Base-by-base conservation (phyloP, 2,329 filamentous ascomycete genomes). In the Monosporascus sp. region DNA sequence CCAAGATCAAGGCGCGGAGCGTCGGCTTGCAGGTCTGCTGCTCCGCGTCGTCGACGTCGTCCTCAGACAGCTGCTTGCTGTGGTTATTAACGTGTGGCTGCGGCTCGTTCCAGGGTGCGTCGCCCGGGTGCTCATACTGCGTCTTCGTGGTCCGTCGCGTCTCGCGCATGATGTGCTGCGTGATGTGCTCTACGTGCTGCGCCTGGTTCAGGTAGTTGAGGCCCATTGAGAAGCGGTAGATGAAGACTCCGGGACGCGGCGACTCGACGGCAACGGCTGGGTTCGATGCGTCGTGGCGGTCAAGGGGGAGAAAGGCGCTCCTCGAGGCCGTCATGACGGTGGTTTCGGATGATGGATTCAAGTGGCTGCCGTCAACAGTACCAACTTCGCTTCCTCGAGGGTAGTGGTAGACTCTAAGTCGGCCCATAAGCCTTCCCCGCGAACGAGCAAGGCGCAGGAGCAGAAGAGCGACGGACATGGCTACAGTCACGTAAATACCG, bases 61-160 rank as follows among this genome's bases (percentile, higher is more conserved):
- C 52, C 8, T 37, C 3, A 47, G 45, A 31, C 39, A 61, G 22
- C 44, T 65, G 52, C 36, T 62, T 60, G 53, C 71, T 25, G 20
- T 46, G 24, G 69, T 50, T 72, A 65, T 3, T 65, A 11, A 35
- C 31, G 31, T 11, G 31, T 69, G 38, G 70, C 76, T 56, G 68
- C 74, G 75, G 70, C 55, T 83, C 78, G 59, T 81, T 82, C 81
- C 81, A 84, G 0, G 80, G 76, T 1, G 79, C 74, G 56, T 83
- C 70, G 7, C 65, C 65, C 11, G 65, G 54, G 53, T 64, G 65
- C 45, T 70, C 63, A 18, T 64, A 70, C 38, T 70, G 64, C 46
- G 74, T 68, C 2, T 72, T 65, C 3, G 70, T 66, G 1, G 72
- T 74, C 7, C 70, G 69, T 2, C 64, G 66, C 0, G 76, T 79